These are phyloP conservation scores for Cydonia oblonga DNA, from an alignment of 331 rosid species.

Conservation along the genomic window DNA sequence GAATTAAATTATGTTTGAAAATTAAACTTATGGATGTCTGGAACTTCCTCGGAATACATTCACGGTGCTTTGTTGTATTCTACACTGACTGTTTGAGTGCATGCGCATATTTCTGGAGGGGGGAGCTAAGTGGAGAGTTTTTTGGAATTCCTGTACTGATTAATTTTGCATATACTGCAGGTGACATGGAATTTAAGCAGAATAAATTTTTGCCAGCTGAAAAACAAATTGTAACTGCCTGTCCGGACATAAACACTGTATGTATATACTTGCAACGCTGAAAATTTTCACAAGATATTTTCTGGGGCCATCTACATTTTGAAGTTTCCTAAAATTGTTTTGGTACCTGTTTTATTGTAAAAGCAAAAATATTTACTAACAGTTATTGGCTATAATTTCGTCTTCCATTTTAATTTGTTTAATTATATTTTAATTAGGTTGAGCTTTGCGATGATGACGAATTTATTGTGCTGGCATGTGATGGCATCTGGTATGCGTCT, in stretches of 20 bases:
- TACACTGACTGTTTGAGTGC: not conserved
- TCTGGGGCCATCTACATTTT: not conserved
- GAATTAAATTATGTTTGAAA: not conserved
- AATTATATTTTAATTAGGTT: constrained; percentile 29
- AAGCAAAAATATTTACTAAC: not conserved
- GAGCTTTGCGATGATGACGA: constrained; percentile 89
- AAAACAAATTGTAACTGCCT: constrained; percentile 76
- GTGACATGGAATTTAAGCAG: constrained; percentile 96
- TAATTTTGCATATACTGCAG: constrained; percentile 34
- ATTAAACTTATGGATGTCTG: not conserved
- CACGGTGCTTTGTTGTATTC: not conserved
- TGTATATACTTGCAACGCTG: constrained; percentile 16
- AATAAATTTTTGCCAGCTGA: constrained; percentile 73
- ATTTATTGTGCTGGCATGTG: constrained; percentile 91
- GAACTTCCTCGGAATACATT: not conserved
- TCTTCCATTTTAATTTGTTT: not conserved
- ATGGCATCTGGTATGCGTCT: constrained; percentile 80
- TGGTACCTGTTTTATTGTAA: not conserved
- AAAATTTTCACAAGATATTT: not conserved
- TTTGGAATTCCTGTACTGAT: constrained; percentile 10
- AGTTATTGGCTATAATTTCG: not conserved
- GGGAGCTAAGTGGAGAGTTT: not conserved
- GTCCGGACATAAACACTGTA: constrained; percentile 86
- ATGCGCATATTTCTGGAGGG: not conserved
- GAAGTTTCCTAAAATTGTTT: not conserved